phyloP scores from a whole-genome alignment of 2,329 filamentous ascomycete species.

The Verticillium albo-atrum region DNA sequence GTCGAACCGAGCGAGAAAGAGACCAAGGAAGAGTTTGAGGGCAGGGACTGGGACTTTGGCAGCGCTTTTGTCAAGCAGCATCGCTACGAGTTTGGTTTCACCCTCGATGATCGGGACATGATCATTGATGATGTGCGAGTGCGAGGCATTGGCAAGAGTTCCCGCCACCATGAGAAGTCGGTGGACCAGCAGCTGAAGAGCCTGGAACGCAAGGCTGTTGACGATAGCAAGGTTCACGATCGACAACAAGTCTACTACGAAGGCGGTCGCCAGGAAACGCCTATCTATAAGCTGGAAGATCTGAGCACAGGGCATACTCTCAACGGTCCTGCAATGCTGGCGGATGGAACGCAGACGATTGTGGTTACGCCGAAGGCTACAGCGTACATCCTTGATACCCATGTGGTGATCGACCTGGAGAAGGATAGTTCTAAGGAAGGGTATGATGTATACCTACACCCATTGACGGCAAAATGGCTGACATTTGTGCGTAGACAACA shows the following conservation, averaged over 20 bases:
- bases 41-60: conserved; percentile 76
- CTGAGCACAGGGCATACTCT: conserved; percentile 69
- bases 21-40: conserved; percentile 51
- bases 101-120: conserved; percentile 75
- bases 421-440: conserved; percentile 37
- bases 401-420: conserved; percentile 82
- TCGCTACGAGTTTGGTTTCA: conserved; percentile 91
- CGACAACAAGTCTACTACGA: conserved; percentile 66
- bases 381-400: conserved; percentile 76
- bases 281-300: conserved; percentile 77
- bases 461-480: not conserved
- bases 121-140: conserved; percentile 88
- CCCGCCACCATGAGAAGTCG: conserved; percentile 72
- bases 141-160: conserved; percentile 72
- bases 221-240: conserved; percentile 59
- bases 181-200: conserved; percentile 56
- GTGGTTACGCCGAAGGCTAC: conserved; percentile 76
- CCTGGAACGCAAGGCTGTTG: conserved; percentile 55
- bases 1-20: conserved; percentile 66
- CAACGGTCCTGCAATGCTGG: conserved; percentile 77
- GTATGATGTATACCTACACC: not conserved
- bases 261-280: conserved; percentile 70
- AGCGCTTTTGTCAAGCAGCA: conserved; percentile 83
- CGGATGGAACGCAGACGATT: conserved; percentile 87
- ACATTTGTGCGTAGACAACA: not conserved